Base-by-base conservation (phyloP, 2,329 filamentous ascomycete species). In the Paraphaeosphaeria minitans region DNA sequence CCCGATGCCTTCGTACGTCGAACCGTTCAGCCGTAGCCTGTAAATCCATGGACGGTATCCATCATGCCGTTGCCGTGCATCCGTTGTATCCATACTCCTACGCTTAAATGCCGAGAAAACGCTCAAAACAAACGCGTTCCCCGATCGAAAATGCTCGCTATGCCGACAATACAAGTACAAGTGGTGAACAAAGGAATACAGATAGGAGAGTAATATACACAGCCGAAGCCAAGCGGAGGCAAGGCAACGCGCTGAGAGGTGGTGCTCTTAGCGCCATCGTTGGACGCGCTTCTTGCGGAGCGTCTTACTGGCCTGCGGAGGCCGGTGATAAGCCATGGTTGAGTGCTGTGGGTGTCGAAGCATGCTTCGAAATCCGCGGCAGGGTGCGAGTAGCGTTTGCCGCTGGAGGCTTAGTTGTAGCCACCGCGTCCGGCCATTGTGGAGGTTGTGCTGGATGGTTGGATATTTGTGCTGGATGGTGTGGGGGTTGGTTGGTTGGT, bases 271-370 rank as follows among this genome's bases (percentile, higher is more conserved):
- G 61, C 66, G 65, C 70, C 72, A 74, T 59, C 66, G 66, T 49
- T 75, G 66, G 39, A 66, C 57, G 45, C 66, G 67, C 45, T 65
- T 64, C 53, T 73, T 72, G 59, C 68, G 63, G 22, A 65, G 64
- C n/a, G 67, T 63, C 60, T 64, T 70, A 22, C 60, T 27, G 39
- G 59, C 50, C 39, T 56, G 61, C 16, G 24, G 57, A 31, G 60
- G 61, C 16, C 37, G 59, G 56, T 54, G 55, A 57, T 55, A 54
- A 29, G 39, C 48, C 51, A 53, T 59, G 33, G 48, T 41, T 46
- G 54, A 50, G 42, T 37, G 27, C 27, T 59, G 53, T 27, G 43
- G 54, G 47, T 50, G 48, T 55, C 22, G 22, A 45, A 39, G 42
- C 42, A 51, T 57, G 52, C 16, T 55, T 56, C 57, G 16, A 55